Evolutionary conservation across 176 grass and related monocot genomes (phyloP).

Genomic region (Triticum monococcum): DNA sequence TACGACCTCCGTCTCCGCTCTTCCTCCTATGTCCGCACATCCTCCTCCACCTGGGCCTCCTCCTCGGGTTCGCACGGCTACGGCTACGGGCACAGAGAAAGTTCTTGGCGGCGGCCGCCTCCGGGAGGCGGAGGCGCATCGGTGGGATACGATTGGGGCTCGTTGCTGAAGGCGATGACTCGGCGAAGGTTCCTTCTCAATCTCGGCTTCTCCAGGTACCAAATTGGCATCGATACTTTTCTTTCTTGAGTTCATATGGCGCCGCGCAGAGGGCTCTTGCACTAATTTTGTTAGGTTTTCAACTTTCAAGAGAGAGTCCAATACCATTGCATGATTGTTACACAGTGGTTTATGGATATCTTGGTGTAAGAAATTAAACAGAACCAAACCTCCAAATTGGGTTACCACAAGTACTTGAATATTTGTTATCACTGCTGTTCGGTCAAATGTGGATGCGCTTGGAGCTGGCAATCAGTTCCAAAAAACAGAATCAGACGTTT

Average conservation of each 20-base stretch:
- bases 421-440: no score
- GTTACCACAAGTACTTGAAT: no score
- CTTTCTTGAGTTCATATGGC: background rate
- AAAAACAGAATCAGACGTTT: no score
- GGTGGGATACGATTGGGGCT: constrained; percentile 42
- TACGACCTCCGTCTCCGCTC: constrained; percentile 54
- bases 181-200: constrained; percentile 53
- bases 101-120: constrained; percentile 35
- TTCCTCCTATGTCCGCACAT: constrained; percentile 31
- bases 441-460: no score
- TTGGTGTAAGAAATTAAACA: background rate
- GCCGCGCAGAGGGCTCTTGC: background rate
- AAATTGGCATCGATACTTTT: background rate
- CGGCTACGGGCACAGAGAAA: constrained; percentile 31
- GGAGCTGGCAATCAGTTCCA: no score
- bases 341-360: background rate
- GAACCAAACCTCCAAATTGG: background rate
- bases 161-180: constrained; percentile 45
- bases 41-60: constrained; percentile 37
- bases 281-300: background rate
- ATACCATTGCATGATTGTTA: background rate
- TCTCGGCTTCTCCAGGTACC: constrained; percentile 44
- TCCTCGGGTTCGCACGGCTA: constrained; percentile 30
- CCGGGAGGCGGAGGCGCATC: constrained; percentile 10
- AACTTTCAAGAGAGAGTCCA: background rate